Conservation (phyloP, 2,329 filamentous ascomycete genomes). For the Colletotrichum graminicola region DNA sequence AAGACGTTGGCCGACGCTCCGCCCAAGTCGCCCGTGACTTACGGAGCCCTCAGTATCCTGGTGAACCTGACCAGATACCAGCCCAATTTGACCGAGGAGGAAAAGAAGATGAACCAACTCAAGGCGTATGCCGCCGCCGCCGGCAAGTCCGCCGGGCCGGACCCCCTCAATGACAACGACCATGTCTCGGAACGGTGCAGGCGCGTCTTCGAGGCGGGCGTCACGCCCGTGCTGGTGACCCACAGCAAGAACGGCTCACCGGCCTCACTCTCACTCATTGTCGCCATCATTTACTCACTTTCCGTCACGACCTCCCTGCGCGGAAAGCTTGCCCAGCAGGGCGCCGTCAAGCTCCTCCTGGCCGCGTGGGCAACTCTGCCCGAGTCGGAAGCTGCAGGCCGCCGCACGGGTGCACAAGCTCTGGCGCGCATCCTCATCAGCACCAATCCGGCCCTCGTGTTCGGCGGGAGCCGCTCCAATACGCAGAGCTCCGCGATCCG, state of each 20-base stretch:
- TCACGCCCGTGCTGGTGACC: conserved; percentile 81
- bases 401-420: conserved; percentile 79
- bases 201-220: conserved; percentile 80
- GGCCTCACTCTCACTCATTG: conserved; percentile 77
- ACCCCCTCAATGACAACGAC: conserved; percentile 80
- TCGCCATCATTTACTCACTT: conserved; percentile 82
- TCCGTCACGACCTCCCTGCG: conserved; percentile 80
- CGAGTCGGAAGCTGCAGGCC: conserved; percentile 60
- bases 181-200: conserved; percentile 82
- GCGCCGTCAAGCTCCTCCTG: conserved; percentile 88
- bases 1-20: conserved; percentile 69
- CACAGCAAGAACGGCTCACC: conserved; percentile 80
- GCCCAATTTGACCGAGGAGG: conserved; percentile 84
- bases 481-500: conserved; percentile 85
- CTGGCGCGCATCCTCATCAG: conserved; percentile 89
- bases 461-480: conserved; percentile 80
- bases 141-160: conserved; percentile 71
- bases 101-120: conserved; percentile 90
- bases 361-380: conserved; percentile 74
- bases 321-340: conserved; percentile 89
- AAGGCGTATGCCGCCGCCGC: conserved; percentile 94
- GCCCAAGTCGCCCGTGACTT: conserved; percentile 78
- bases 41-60: conserved; percentile 88
- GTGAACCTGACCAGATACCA: conserved; percentile 86
- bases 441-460: conserved; percentile 85